Base-by-base conservation (phyloP, 2,329 filamentous ascomycete genomes). In the Ustulina deusta region DNA sequence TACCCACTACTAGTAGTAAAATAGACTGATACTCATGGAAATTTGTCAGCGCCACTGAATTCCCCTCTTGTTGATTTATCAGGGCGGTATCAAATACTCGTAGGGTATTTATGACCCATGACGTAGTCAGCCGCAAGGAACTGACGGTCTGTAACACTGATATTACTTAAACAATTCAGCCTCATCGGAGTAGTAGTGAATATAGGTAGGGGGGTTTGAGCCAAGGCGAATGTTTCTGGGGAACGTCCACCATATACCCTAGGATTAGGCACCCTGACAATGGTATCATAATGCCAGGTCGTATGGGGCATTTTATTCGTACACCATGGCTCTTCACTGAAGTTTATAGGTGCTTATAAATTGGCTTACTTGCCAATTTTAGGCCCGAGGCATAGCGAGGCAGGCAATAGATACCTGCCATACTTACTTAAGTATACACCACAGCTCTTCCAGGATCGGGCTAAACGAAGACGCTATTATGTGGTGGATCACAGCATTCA, bases 101-200 rank as follows among this genome's bases (percentile, higher is more conserved):
- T 25, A 4, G 4, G 22, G 22, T 42, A 34, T 52, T 34, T 58
- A 20, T 10, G 13, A n/a, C 2, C 40, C 3, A 32, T 22, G 11
- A 49, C 11, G 1, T 22, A 15, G 7, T 40, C 20, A 25, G 36
- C 29, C 22, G n/a, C 34, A 54, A 59, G 29, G 29, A 25, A 27
- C 2, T 9, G 20, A 20, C 17, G 10, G 20, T 51, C 15, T 6
- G n/a, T 5, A 27, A 42, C 22, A 6, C 7, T 0, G 7, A 25
- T 9, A 17, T 36, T 13, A 36, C 29, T 55, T 36, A 55, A 25
- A 11, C 36, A 4, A 44, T 10, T 34, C n/a, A 61, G 59, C 59
- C 36, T 61, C 7, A 13, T 20, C 7, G 15, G 17, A 54, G 22
- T 11, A 15, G 20, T 17, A 40, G n/a, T 25, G 36, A 36, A 9